Conservation (phyloP, 805 yeast species). For the Ogataea saltuana region DNA sequence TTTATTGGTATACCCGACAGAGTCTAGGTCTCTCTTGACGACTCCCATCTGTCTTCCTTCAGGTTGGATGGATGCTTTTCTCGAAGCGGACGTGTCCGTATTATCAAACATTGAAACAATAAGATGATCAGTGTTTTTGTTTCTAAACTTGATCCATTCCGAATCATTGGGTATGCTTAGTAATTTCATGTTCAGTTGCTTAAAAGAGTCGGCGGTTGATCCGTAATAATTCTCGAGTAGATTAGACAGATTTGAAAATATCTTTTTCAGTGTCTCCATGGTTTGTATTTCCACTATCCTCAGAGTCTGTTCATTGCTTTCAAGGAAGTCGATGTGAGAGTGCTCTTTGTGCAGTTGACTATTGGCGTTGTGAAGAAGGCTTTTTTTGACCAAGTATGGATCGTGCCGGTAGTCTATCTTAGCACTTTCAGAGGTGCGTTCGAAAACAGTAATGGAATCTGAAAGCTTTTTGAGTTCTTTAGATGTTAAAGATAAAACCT, state of each 20-base stretch:
- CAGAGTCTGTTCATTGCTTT: slow-evolving; percentile 42
- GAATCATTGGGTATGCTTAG: slow-evolving; percentile 37
- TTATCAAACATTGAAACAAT: slow-evolving; percentile 1
- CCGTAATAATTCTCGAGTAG: slow-evolving; percentile 35
- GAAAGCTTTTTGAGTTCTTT: slow-evolving; percentile 31
- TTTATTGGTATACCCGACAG: slow-evolving; percentile 41
- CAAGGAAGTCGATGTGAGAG: slow-evolving; percentile 44
- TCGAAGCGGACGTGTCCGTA: background rate
- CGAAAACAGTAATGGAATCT: slow-evolving; percentile 25
- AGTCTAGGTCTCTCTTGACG: slow-evolving; percentile 39
- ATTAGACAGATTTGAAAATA: slow-evolving; percentile 34
- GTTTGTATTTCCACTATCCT: slow-evolving; percentile 45
- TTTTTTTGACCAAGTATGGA: slow-evolving; percentile 47
- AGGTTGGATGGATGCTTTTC: background rate
- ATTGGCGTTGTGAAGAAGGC: slow-evolving; percentile 37
- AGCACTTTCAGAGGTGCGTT: slow-evolving; percentile 7
- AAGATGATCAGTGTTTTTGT: slow-evolving; percentile 29
- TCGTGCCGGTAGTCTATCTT: slow-evolving; percentile 42
- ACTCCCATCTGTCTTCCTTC: no score
- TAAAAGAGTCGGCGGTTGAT: slow-evolving; percentile 31
- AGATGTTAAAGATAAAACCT: slow-evolving; percentile 35
- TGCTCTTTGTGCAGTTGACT: slow-evolving; percentile 49
- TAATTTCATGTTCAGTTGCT: slow-evolving; percentile 35
- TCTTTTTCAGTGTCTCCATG: slow-evolving; percentile 42
- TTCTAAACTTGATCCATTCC: slow-evolving; percentile 48